phyloP scores from a whole-genome alignment of 2,329 filamentous ascomycete species.

The Sporothrix dimorphospora region DNA sequence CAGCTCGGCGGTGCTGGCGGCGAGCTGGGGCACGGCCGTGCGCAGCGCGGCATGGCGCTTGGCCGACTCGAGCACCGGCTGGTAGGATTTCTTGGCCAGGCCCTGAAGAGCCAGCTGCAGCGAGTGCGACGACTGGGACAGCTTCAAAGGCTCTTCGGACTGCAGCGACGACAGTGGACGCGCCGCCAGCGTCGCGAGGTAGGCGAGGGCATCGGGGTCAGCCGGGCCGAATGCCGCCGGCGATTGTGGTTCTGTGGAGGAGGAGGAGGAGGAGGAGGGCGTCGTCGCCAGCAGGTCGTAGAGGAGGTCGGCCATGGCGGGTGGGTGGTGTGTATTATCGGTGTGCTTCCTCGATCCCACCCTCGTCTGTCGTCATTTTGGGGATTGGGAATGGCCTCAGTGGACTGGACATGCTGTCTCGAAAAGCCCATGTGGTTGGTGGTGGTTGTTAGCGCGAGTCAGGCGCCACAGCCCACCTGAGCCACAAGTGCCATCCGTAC shows the following conservation, averaged over 20 bases:
- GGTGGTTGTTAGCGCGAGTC: background rate
- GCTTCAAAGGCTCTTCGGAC: constrained; percentile 73
- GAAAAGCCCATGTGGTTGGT: no score
- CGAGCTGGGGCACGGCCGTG: constrained; percentile 71
- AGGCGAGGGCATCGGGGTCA: constrained; percentile 64
- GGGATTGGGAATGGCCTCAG: background rate
- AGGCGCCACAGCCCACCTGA: constrained; percentile 28
- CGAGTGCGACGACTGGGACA: constrained; percentile 81
- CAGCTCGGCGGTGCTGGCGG: constrained; percentile 66
- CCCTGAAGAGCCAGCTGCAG: constrained; percentile 81
- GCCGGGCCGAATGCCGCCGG: constrained; percentile 37
- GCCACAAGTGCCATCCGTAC: constrained; percentile 24
- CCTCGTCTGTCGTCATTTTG: constrained; percentile 8
- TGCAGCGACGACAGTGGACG: constrained; percentile 74
- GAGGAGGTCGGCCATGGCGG: constrained; percentile 68
- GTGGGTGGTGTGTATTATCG: background rate
- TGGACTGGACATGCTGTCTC: background rate
- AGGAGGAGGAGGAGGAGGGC: constrained; percentile 38
- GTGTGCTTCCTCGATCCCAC: background rate
- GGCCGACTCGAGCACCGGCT: constrained; percentile 78
- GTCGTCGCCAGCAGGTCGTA: constrained; percentile 67
- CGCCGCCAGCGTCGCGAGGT: constrained; percentile 76
- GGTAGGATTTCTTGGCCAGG: constrained; percentile 87
- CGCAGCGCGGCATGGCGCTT: constrained; percentile 74
- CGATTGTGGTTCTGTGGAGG: constrained; percentile 36